Evolutionary conservation across 345 rosid species (phyloP), one percentile per base, ranked within the genome.

Genomic region (Moricandia arvensis): DNA sequence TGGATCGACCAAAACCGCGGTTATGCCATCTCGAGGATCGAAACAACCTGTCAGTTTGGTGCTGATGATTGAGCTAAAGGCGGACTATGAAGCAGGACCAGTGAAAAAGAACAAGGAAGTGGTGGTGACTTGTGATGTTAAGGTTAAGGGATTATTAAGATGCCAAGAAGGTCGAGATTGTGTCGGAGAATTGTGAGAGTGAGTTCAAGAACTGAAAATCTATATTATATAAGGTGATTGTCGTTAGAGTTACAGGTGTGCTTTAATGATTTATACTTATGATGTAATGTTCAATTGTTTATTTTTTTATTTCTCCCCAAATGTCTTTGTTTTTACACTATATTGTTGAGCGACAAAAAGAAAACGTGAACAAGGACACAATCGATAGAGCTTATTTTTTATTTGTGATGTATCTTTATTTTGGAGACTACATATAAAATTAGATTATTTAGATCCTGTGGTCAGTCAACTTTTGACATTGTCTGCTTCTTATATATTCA

Each of bases 151-250:
- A 41, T 63, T 79, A 1, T 73, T 62, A 7, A 7, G 85, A 79
- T 26, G 41, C 66, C 45, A 85, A 74, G 63, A 74, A 70, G 24
- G 79, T 67, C 49, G 66, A 79, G 31, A 58, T 90, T 81, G 70
- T 81, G 49, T 82, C 86, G 9, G 86, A 87, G 74, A 37, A 81
- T 15, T 88, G 96, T 66, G 72, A 72, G 33, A 79, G 81, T 35
- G 58, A 82, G 37, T 73, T 89, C 69, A 80, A 63, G 72, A 66
- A 66, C 30, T 78, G 77, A 78, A 63, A 58, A 16, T 58, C 16
- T 24, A 26, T 57, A 24, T 11, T 59, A 59, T 66, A 49, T 66
- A 66, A 27, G n/a, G 41, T 72, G 57, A 34, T 65, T 77, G 58
- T 66, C 34, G 73, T 66, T 77, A 77, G 81, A 71, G 58, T 47